A percentile compares a stretch with the other conserved stretches of the same genome.
phyloP scores from a whole-genome alignment of 2,329 filamentous ascomycete genomes.

The Mariannaea sp. region DNA sequence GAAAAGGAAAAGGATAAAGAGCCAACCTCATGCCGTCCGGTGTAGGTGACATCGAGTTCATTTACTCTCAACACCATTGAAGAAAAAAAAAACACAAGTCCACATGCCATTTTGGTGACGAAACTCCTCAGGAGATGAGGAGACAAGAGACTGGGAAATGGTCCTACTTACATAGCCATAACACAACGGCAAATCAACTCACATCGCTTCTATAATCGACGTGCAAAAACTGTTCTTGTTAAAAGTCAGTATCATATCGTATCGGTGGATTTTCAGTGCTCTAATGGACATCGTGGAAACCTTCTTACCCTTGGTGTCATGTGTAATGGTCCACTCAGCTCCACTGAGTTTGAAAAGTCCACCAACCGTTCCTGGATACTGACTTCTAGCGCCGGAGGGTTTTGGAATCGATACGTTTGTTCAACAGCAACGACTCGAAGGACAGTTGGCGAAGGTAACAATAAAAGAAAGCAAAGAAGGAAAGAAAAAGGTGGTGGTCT shows the following conservation, averaged over 20 bases:
- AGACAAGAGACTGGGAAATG: background rate
- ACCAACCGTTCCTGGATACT: conserved; percentile 6
- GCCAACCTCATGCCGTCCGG: too few species aligned
- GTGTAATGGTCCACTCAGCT: conserved; percentile 15
- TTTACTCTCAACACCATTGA: background rate
- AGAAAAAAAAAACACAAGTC: background rate
- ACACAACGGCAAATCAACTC: background rate
- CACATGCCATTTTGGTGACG: background rate
- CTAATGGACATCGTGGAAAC: background rate
- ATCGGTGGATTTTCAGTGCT: background rate
- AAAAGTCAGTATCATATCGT: background rate
- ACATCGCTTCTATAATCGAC: background rate
- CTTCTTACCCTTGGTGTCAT: conserved; percentile 4
- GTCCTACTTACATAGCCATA: background rate
- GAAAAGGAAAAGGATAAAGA: too few species aligned
- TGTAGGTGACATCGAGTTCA: background rate
- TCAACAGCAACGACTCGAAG: conserved; percentile 13
- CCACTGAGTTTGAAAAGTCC: conserved; percentile 4
- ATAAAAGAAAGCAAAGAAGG: conserved; percentile 18
- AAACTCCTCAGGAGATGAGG: background rate
- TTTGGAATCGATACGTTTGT: conserved; percentile 2
- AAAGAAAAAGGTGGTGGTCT: conserved; percentile 21
- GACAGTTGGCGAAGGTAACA: conserved; percentile 6
- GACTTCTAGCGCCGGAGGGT: conserved; percentile 20
- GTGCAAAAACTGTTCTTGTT: background rate